Base-by-base conservation (phyloP, 768 basidiomycete genomes). In the Guyanaporus albipodus region DNA sequence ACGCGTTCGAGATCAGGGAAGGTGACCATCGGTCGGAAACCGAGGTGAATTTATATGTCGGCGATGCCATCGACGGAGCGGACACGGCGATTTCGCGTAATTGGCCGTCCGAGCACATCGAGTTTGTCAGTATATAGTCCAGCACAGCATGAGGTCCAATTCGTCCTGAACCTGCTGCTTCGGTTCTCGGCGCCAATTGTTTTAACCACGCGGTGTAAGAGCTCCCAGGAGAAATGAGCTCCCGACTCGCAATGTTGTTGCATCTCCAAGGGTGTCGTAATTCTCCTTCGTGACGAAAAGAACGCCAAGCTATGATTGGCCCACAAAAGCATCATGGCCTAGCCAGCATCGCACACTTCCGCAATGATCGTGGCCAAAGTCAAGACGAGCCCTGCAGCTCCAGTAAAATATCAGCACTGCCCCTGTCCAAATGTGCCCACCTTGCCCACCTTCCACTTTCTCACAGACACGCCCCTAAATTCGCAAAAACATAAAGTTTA, bases 41-140 rank as follows among this genome's bases (percentile, higher is more conserved):
- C 1, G 6, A 35, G 19, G 38, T 51, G 41, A 39, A 53, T 63
- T 65, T 66, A 67, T 67, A 61, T 54, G 48, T 60, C 38, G 49
- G 51, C 33, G 44, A 42, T 44, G 44, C 40, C 42, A 48, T 57
- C 50, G 50, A 56, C 48, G 58, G 55, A 53, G 54, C 47, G 52
- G 54, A 47, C 44, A 50, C 54, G 50, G 57, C 38, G 38, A 51
- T 40, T 52, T 60, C 46, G 60, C 56, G 58, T 62, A 55, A 60
- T 46, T 29, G 49, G 33, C 26, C 48, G 44, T 51, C 40, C 46
- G 42, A 46, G 34, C 38, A 40, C 14, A 31, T 39, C 38, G 38
- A 39, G 31, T 12, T 38, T 28, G 39, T 40, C 17, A 11, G 34
- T 37, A 44, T 36, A 46, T 44, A 27, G 22, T 49, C 44, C 33